phyloP scores from a whole-genome alignment of 805 yeast species.

The Suhomyces emberorum region DNA sequence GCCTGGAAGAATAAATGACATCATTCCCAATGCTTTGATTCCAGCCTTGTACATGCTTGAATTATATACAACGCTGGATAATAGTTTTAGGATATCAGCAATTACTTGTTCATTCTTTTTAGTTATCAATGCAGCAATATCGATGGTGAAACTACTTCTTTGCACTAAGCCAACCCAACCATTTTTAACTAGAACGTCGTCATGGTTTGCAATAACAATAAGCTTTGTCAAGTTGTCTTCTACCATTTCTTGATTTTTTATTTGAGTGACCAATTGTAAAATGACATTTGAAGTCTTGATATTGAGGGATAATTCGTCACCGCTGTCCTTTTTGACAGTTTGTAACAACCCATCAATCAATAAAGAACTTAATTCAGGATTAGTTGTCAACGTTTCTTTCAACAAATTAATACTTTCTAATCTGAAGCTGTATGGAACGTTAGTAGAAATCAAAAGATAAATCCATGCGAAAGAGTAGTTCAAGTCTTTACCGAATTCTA shows the following conservation, averaged over 20 bases:
- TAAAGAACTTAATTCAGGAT: constrained; percentile 36
- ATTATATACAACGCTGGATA: constrained; percentile 25
- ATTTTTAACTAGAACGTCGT: constrained; percentile 31
- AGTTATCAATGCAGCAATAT: constrained; percentile 59
- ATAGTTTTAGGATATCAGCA: constrained; percentile 16
- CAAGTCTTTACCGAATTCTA: constrained; percentile 13
- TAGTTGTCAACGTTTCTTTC: constrained; percentile 21
- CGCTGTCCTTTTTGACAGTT: constrained; percentile 13
- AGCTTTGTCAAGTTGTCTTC: constrained; percentile 19
- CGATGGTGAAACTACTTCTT: constrained; percentile 44
- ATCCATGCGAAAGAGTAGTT: constrained; percentile 48
- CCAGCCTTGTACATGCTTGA: constrained; percentile 52
- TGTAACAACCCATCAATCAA: constrained; percentile 41
- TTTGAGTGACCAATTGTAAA: constrained; percentile 24
- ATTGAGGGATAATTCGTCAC: constrained; percentile 13
- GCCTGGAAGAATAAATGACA: constrained; percentile 60
- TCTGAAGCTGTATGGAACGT: constrained; percentile 33
- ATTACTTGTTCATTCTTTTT: constrained; percentile 20
- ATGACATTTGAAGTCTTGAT: constrained; percentile 22
- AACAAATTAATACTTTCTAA: constrained; percentile 31
- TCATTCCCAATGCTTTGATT: constrained; percentile 29
- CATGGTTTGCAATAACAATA: constrained; percentile 28
- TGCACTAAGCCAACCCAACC: constrained; percentile 81
- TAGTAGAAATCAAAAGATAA: constrained; percentile 43
- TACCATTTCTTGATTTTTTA: constrained; percentile 13